Conservation (phyloP, 116 monocot species). For the Thalassia testudinum region DNA sequence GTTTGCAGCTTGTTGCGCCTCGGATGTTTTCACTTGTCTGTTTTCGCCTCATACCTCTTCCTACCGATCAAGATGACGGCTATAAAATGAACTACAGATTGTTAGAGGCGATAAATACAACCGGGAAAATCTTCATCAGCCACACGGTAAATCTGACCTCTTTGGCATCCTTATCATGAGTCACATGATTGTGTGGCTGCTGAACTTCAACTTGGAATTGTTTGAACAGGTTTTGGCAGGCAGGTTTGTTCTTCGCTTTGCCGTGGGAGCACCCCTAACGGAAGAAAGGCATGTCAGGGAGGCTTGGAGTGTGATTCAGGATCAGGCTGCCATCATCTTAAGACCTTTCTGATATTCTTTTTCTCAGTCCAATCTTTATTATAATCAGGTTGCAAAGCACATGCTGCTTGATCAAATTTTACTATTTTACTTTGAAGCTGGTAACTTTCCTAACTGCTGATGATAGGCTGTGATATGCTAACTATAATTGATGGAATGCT, state of each 20-base stretch:
- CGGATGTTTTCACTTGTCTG: constrained; percentile 72
- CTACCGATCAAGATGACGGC: constrained; percentile 27
- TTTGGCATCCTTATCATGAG: not conserved
- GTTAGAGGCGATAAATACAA: constrained; percentile 49
- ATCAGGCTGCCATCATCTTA: constrained; percentile 18
- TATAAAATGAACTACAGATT: constrained; percentile 48
- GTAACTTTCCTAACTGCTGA: too few relatives aligned
- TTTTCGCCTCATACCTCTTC: constrained; percentile 53
- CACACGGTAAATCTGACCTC: constrained; percentile 39
- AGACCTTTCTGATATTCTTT: too few relatives aligned
- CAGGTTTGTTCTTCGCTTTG: constrained; percentile 53
- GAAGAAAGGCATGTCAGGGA: constrained; percentile 46
- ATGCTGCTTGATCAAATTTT: too few relatives aligned
- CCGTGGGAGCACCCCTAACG: constrained; percentile 63
- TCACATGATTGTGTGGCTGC: not conserved
- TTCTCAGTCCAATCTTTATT: too few relatives aligned
- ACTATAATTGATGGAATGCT: too few relatives aligned
- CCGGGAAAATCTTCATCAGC: constrained; percentile 61
- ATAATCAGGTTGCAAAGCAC: too few relatives aligned
- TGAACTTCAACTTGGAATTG: not conserved
- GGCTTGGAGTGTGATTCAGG: constrained; percentile 57
- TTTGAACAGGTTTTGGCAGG: constrained; percentile 42
- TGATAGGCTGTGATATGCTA: too few relatives aligned
- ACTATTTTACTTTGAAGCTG: too few relatives aligned
- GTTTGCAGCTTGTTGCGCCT: constrained; percentile 41